phyloP scores from a whole-genome alignment of 495 filamentous ascomycete species.

The Pseudoneurospora amorphoporcata region DNA sequence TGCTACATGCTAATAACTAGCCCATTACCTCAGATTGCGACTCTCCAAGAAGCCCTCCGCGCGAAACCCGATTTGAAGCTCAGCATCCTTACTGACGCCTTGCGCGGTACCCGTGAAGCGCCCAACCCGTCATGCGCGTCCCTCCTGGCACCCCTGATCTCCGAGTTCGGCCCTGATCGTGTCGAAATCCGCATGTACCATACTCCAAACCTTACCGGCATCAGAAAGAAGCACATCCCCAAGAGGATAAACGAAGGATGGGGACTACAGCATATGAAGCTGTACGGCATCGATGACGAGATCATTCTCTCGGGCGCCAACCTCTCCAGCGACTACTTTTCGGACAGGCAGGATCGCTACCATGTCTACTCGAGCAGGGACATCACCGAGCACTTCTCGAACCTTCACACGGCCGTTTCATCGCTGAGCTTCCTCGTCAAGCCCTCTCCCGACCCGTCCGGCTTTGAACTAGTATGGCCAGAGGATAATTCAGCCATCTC shows the following conservation, averaged over 20 bases:
- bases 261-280: constrained; percentile 98
- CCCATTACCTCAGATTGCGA: constrained; percentile 48
- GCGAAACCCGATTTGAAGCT: constrained; percentile 68
- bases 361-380: constrained; percentile 75
- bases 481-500: constrained; percentile 56
- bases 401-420: constrained; percentile 65
- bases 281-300: constrained; percentile 94
- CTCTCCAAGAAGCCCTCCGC: constrained; percentile 62
- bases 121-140: constrained; percentile 85
- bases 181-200: constrained; percentile 96
- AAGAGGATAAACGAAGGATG: constrained; percentile 94
- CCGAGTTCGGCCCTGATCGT: constrained; percentile 73
- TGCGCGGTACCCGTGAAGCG: constrained; percentile 85
- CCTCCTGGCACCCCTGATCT: constrained; percentile 67
- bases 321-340: constrained; percentile 90
- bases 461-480: constrained; percentile 74
- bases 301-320: constrained; percentile 94
- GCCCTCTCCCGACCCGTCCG: constrained; percentile 46
- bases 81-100: constrained; percentile 85
- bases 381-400: constrained; percentile 72
- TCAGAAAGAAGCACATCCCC: constrained; percentile 74
- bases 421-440: constrained; percentile 72
- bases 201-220: constrained; percentile 86
- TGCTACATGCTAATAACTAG: background rate
- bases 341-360: constrained; percentile 88